Conservation (phyloP, 371 early-diverging fungal species). For the Mucor mucedo region DNA sequence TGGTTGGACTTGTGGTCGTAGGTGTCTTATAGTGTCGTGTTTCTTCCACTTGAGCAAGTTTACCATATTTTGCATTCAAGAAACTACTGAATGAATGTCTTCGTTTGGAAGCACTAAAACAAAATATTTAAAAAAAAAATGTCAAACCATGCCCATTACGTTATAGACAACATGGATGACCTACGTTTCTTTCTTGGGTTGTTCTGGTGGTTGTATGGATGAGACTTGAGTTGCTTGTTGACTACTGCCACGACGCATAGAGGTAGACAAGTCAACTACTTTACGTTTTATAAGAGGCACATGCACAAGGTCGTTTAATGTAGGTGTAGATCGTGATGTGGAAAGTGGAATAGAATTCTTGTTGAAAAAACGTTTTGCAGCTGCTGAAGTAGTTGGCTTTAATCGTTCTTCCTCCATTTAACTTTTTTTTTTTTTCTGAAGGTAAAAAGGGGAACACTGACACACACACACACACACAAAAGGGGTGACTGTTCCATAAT, state of each 20-base stretch:
- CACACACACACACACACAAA: too few species aligned
- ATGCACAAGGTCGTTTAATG: slow-evolving; percentile 42
- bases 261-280: slow-evolving; percentile 8
- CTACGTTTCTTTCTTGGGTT: slow-evolving; percentile 24
- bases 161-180: background rate
- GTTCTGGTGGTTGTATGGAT: slow-evolving; percentile 2
- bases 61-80: slow-evolving; percentile 37
- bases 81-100: slow-evolving; percentile 56
- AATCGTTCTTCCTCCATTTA: background rate
- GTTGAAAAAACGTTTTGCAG: slow-evolving; percentile 9
- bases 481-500: too few species aligned
- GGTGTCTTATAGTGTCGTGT: background rate
- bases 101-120: slow-evolving; percentile 27
- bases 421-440: slow-evolving; percentile 1
- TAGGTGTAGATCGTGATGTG: slow-evolving; percentile 42
- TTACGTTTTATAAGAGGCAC: slow-evolving; percentile 19
- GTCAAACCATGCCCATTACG: too few species aligned
- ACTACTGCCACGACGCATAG: slow-evolving; percentile 32
- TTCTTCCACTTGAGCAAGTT: slow-evolving; percentile 13
- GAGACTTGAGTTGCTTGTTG: slow-evolving; percentile 4
- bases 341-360: slow-evolving; percentile 25
- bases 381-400: background rate
- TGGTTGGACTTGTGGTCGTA: background rate
- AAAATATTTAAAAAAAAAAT: background rate
- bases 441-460: too few species aligned